These are phyloP conservation scores for Bipolaris zeicola DNA, from an alignment of 2,329 filamentous ascomycete genomes.

Conservation along the genomic window DNA sequence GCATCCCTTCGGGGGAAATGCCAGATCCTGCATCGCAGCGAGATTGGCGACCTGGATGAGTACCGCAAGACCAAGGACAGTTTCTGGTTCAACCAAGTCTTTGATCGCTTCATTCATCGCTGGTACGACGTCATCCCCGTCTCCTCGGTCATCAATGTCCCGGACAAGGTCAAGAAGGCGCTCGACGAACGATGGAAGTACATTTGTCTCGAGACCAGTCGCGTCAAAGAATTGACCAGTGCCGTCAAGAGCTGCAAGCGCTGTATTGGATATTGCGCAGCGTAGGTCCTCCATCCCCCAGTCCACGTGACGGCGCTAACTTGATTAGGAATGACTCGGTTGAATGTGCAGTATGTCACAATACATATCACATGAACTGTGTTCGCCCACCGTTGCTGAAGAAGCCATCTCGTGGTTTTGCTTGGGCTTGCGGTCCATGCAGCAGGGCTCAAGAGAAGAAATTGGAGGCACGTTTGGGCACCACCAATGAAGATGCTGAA, in stretches of 20 bases:
- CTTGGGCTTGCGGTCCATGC: constrained; percentile 96
- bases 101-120: constrained; percentile 97
- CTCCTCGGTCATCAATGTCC: constrained; percentile 91
- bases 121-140: constrained; percentile 97
- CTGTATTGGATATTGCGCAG: constrained; percentile 89
- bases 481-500: constrained; percentile 58
- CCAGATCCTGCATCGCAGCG: constrained; percentile 83
- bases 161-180: constrained; percentile 91
- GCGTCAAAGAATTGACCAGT: constrained; percentile 93
- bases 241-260: constrained; percentile 96
- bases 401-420: constrained; percentile 96
- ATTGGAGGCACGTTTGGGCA: constrained; percentile 77
- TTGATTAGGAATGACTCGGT: constrained; percentile 81
- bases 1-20: constrained; percentile 93
- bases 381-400: constrained; percentile 90
- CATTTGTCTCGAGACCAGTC: constrained; percentile 90
- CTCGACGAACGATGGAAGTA: constrained; percentile 96
- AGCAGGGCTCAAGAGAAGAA: constrained; percentile 94
- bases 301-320: constrained; percentile 19
- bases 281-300: constrained; percentile 60
- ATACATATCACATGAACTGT: constrained; percentile 98
- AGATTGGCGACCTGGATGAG: constrained; percentile 80
- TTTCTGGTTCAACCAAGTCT: constrained; percentile 98
- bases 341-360: constrained; percentile 91
- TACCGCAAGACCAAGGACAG: constrained; percentile 84